A percentile compares a stretch with the other conserved stretches of the same genome.
Evolutionary conservation across 305 asterid genomes (phyloP).

Genomic region (Fraxinus nigra): DNA sequence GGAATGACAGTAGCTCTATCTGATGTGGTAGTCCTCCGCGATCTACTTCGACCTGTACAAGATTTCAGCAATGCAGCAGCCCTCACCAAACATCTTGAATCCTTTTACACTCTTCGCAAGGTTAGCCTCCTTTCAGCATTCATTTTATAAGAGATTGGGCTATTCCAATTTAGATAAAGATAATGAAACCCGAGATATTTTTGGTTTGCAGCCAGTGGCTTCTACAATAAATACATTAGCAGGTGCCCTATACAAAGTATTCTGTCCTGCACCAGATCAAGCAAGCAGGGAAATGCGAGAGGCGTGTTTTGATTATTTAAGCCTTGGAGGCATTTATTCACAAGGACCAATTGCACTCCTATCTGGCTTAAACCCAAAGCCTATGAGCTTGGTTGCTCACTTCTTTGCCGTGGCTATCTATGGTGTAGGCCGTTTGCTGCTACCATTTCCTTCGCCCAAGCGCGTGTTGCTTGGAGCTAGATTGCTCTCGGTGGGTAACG

Average conservation of each 20-base stretch:
- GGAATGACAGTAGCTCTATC: slow-evolving; percentile 60
- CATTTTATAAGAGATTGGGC: background rate
- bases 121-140: slow-evolving; percentile 11
- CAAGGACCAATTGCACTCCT: slow-evolving; percentile 44
- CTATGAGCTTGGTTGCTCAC: slow-evolving; percentile 50
- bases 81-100: slow-evolving; percentile 38
- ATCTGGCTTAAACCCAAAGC: slow-evolving; percentile 51
- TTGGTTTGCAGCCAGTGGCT: slow-evolving; percentile 43
- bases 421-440: slow-evolving; percentile 47
- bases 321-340: slow-evolving; percentile 46
- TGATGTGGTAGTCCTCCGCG: slow-evolving; percentile 47
- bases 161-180: background rate
- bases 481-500: slow-evolving; percentile 33
- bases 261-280: slow-evolving; percentile 44
- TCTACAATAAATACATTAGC: slow-evolving; percentile 52
- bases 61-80: slow-evolving; percentile 37
- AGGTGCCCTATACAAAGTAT: slow-evolving; percentile 51
- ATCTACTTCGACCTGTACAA: slow-evolving; percentile 35
- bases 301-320: slow-evolving; percentile 54
- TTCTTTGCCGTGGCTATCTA: slow-evolving; percentile 50
- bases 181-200: background rate
- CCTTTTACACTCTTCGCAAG: slow-evolving; percentile 50
- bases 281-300: slow-evolving; percentile 58
- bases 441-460: slow-evolving; percentile 48
- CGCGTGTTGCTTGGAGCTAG: slow-evolving; percentile 38